phyloP scores from a whole-genome alignment of 2,329 filamentous ascomycete genomes.

The Calonectria crousiana region DNA sequence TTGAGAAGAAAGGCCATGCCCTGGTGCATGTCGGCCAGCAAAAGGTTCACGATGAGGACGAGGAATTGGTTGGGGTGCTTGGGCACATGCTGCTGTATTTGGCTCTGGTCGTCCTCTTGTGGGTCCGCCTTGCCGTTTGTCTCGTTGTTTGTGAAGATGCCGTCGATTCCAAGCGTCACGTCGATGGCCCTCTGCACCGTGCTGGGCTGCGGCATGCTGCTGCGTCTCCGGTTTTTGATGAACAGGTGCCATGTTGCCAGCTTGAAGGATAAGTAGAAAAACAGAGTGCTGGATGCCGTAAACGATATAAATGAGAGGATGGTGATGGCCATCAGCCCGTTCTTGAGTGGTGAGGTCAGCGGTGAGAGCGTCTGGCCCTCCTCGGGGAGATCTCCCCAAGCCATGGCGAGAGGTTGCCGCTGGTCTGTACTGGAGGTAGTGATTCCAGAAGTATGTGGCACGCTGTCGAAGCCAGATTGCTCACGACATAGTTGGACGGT shows the following conservation, averaged over 20 bases:
- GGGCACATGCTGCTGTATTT: slow-evolving; percentile 34
- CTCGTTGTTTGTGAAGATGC: slow-evolving; percentile 43
- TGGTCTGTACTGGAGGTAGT: not conserved
- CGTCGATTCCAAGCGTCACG: slow-evolving; percentile 52
- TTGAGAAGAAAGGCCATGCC: slow-evolving; percentile 74
- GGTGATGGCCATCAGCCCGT: slow-evolving; percentile 47
- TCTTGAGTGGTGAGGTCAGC: slow-evolving; percentile 34
- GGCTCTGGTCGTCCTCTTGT: slow-evolving; percentile 14
- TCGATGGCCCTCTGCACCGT: slow-evolving; percentile 44
- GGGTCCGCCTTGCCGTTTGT: not conserved
- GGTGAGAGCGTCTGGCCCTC: slow-evolving; percentile 43
- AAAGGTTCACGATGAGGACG: slow-evolving; percentile 76
- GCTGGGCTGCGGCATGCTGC: slow-evolving; percentile 20
- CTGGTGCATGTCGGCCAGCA: slow-evolving; percentile 77
- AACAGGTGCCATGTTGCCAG: slow-evolving; percentile 46
- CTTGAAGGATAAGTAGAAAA: slow-evolving; percentile 49
- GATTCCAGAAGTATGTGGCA: not conserved
- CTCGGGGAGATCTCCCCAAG: slow-evolving; percentile 35
- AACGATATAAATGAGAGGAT: slow-evolving; percentile 50
- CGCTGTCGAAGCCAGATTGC: not conserved
- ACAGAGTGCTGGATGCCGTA: slow-evolving; percentile 43
- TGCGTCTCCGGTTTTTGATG: slow-evolving; percentile 26
- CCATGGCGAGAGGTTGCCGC: slow-evolving; percentile 32
- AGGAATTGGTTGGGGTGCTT: slow-evolving; percentile 74
- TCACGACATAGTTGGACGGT: not conserved